phyloP scores from a whole-genome alignment of 352 stramenopile species.

The Phytophthora niederhauseri region DNA sequence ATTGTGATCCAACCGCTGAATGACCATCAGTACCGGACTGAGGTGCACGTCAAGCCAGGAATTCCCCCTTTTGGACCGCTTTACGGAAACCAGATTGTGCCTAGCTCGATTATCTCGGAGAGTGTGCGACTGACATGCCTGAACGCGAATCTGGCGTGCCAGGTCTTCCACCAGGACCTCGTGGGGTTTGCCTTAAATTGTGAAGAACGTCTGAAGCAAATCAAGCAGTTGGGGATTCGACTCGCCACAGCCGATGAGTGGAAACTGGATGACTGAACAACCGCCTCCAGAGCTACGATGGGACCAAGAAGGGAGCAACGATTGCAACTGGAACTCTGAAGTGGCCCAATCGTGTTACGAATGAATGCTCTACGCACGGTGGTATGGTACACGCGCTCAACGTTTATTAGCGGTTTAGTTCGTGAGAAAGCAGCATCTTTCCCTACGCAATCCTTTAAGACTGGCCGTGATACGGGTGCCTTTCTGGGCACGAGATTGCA shows the following conservation, averaged over 20 bases:
- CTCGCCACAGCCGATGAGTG: constrained; percentile 59
- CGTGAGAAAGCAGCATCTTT: constrained; percentile 28
- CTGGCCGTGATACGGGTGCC: not conserved
- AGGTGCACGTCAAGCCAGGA: constrained; percentile 74
- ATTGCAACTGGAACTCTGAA: too few relatives aligned
- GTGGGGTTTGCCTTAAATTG: constrained; percentile 82
- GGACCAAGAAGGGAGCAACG: too few relatives aligned
- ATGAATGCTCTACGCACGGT: not conserved
- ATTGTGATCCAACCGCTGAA: constrained; percentile 88
- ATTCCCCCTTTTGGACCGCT: constrained; percentile 81
- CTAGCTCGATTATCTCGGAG: constrained; percentile 62
- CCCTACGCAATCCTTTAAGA: constrained; percentile 16
- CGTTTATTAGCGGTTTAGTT: constrained; percentile 29
- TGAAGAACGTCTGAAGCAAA: constrained; percentile 88
- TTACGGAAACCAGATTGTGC: constrained; percentile 74
- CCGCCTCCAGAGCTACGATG: not conserved
- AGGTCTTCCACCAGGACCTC: constrained; percentile 84
- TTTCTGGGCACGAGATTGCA: constrained; percentile 3
- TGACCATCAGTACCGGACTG: constrained; percentile 71
- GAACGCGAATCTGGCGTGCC: constrained; percentile 86
- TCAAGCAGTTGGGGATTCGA: constrained; percentile 81
- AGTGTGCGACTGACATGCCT: constrained; percentile 77
- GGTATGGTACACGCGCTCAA: constrained; percentile 37
- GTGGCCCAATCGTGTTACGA: not conserved
- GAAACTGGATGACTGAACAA: constrained; percentile 37